Evolutionary conservation across 768 basidiomycete genomes (phyloP).

Genomic region (Sarcodon aspratus): DNA sequence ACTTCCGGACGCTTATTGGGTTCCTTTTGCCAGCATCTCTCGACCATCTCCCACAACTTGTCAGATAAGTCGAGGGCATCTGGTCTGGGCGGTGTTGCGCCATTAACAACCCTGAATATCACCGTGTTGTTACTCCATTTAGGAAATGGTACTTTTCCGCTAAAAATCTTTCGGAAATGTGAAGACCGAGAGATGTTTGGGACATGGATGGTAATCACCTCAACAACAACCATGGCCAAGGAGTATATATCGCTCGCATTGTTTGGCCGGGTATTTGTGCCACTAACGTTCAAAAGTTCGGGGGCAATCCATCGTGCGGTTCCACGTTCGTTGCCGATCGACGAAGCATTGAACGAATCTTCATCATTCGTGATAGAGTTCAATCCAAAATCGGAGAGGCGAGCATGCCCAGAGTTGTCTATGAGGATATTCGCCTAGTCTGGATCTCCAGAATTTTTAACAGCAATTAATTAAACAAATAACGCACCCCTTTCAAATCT

Average conservation of each 20-base stretch:
- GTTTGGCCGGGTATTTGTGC: background rate
- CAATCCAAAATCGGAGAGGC: conserved; percentile 15
- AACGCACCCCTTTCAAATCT: conserved; percentile 3
- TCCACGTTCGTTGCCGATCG: no score
- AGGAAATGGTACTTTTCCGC: background rate
- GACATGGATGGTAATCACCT: conserved; percentile 3
- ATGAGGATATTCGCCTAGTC: conserved; percentile 14
- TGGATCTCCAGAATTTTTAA: background rate
- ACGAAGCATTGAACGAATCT: background rate
- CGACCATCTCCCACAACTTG: background rate
- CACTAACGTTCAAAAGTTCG: conserved; percentile 3
- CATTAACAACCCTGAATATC: background rate
- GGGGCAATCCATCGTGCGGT: conserved; percentile 9
- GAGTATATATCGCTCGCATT: conserved; percentile 10
- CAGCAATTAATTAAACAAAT: background rate
- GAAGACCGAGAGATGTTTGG: no score
- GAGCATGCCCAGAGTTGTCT: conserved; percentile 7
- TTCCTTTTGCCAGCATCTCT: background rate
- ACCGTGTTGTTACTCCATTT: background rate
- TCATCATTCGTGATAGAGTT: conserved; percentile 4
- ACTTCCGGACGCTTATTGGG: background rate
- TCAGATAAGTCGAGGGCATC: background rate
- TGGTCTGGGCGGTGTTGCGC: background rate
- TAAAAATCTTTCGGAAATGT: background rate
- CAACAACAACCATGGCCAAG: conserved; percentile 7